A percentile compares a stretch with the other conserved stretches of the same genome.
Evolutionary conservation across 2,329 filamentous ascomycete genomes (phyloP).

Genomic region (Xylariaceae sp.): DNA sequence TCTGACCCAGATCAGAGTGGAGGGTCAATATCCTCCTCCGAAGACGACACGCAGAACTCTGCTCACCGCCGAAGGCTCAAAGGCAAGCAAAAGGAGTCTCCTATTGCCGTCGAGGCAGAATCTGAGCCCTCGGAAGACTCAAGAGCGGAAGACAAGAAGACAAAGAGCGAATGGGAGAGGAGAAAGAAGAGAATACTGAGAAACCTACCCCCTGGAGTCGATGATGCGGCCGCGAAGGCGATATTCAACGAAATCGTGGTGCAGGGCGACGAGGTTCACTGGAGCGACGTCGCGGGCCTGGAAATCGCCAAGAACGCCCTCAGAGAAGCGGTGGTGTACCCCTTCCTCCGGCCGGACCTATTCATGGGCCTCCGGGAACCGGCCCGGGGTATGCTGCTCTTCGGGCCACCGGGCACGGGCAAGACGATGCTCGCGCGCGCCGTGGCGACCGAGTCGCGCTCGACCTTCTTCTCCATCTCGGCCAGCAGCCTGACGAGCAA

Average conservation of each 20-base stretch:
- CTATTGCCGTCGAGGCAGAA: conserved; percentile 35
- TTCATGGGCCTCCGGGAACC: conserved; percentile 95
- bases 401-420: conserved; percentile 93
- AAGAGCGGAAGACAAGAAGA: conserved; percentile 29
- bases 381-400: conserved; percentile 88
- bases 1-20: conserved; percentile 10
- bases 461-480: conserved; percentile 95
- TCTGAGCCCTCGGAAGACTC: conserved; percentile 38
- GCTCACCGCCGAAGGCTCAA: conserved; percentile 19
- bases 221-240: conserved; percentile 74
- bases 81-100: conserved; percentile 33
- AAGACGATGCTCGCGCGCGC: conserved; percentile 97
- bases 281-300: conserved; percentile 87
- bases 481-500: conserved; percentile 92
- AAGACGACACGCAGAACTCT: conserved; percentile 9
- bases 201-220: conserved; percentile 72
- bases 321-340: conserved; percentile 94
- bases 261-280: conserved; percentile 88
- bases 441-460: conserved; percentile 88
- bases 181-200: conserved; percentile 62
- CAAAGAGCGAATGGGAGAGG: conserved; percentile 49
- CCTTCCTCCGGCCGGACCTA: conserved; percentile 87
- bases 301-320: conserved; percentile 85
- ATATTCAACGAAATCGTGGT: conserved; percentile 96
- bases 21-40: conserved; percentile 14